Evolutionary conservation across 1,284 basidiomycete genomes (phyloP), one percentile per base, ranked within the genome.

Genomic region (Grifola frondosa): DNA sequence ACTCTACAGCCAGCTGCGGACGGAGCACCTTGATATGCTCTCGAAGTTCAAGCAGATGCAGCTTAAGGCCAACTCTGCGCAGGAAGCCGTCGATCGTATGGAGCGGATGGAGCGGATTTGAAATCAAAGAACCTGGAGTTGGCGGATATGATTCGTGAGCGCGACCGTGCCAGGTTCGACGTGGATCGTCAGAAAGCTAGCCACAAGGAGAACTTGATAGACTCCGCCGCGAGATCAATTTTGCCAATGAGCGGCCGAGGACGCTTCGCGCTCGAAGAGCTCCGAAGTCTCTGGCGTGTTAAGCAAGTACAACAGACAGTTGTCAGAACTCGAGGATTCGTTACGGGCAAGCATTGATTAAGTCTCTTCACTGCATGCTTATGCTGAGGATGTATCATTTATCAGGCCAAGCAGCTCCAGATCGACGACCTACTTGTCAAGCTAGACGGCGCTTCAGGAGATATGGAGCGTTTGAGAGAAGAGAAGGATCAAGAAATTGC

Each of bases 201-300:
- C 42, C 94, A 99, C 64, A 97, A 95, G 64, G 97, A 99, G 97
- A 99, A 62, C 68, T 94, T 25, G 97, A 99, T 53, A 85, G 97
- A 13, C 63, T 98, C 36, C 91, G 91, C 56, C 84, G 97, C 30
- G 97, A 99, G 59, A 77, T 99, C 46, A 81, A 81, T 62, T 99
- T 98, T 63, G 94, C 97, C n/a, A 97, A 97, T 60, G 97, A 99
- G 70, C 84, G 96, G 95, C 94, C 1, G 95, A 98, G 59, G 97
- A 99, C 63, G 84, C 92, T 0, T 81, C 88, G 8, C 80, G 94
- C 20, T 85, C 89, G 52, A 97, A 97, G 78, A 93, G 84, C 69
- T 88, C 89, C 4, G 96, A 99, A 65, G 90, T 97, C 17, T 92
- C 93, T 2, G 70, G 72, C 50, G 83, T 99, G 57, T 80, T 99